A percentile compares a stretch with the other conserved stretches of the same genome.
phyloP scores from a whole-genome alignment of 1,139 yeast species.

The Taiozyma sp. region DNA sequence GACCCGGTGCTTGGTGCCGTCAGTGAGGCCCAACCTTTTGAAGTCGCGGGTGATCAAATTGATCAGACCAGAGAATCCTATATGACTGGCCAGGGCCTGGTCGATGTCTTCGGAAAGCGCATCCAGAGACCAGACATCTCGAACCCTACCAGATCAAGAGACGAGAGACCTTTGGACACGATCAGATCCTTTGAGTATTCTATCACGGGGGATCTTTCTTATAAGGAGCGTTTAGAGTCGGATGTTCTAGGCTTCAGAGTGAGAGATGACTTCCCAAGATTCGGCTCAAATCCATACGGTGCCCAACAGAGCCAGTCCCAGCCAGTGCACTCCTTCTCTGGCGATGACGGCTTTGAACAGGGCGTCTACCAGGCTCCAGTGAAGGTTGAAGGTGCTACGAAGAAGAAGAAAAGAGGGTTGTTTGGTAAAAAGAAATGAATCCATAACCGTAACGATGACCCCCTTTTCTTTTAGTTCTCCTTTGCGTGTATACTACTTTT shows the following conservation, averaged over 20 bases:
- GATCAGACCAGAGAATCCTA: slow-evolving; percentile 21
- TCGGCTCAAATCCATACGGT: slow-evolving; percentile 32
- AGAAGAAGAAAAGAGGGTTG: slow-evolving; percentile 61
- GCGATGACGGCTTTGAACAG: slow-evolving; percentile 45
- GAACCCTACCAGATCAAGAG: slow-evolving; percentile 87
- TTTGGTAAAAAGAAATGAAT: slow-evolving; percentile 64
- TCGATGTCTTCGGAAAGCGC: slow-evolving; percentile 81
- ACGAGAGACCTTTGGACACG: slow-evolving; percentile 95
- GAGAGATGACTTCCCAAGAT: slow-evolving; percentile 48
- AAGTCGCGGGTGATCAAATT: slow-evolving; percentile 50
- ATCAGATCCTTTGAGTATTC: slow-evolving; percentile 90
- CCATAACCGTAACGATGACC: not conserved
- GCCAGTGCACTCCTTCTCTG: slow-evolving; percentile 21
- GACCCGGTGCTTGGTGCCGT: slow-evolving; percentile 91
- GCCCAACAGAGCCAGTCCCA: slow-evolving; percentile 4
- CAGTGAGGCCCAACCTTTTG: slow-evolving; percentile 94
- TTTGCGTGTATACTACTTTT: not conserved
- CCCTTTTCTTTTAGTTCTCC: not conserved
- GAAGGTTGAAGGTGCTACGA: slow-evolving; percentile 37
- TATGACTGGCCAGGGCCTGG: slow-evolving; percentile 26
- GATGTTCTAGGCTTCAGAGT: slow-evolving; percentile 75
- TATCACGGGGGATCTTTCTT: slow-evolving; percentile 78
- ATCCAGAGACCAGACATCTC: slow-evolving; percentile 77
- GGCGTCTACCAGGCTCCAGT: slow-evolving; percentile 62
- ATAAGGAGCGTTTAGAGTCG: slow-evolving; percentile 78